Conservation (phyloP, 805 yeast genomes). For the Schizosaccharomyces pombe region DNA sequence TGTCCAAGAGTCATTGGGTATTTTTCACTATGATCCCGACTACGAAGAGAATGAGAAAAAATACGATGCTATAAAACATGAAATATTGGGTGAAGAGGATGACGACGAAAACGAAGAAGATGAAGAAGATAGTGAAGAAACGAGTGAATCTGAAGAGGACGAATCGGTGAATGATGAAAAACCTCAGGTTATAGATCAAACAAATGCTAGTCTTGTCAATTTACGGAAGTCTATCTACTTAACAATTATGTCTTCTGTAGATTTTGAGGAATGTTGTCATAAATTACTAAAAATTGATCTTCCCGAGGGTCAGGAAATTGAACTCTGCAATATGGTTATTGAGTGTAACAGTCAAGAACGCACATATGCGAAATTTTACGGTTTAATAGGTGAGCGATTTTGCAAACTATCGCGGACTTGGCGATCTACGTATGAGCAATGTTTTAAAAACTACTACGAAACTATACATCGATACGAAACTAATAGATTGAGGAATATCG, state of each 20-base stretch:
- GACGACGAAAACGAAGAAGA: constrained; percentile 6
- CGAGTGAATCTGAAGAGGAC: constrained; percentile 10
- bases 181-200: constrained; percentile 27
- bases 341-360: constrained; percentile 70
- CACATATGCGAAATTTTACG: constrained; percentile 67
- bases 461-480: constrained; percentile 46
- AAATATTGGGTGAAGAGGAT: constrained; percentile 23
- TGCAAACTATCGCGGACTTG: constrained; percentile 30
- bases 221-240: constrained; percentile 59
- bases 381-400: constrained; percentile 47
- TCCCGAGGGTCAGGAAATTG: constrained; percentile 22
- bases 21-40: constrained; percentile 27
- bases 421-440: constrained; percentile 28
- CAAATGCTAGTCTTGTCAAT: constrained; percentile 37
- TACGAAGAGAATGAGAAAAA: constrained; percentile 27
- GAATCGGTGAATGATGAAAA: constrained; percentile 11
- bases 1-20: constrained; percentile 25
- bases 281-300: constrained; percentile 34
- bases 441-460: constrained; percentile 34
- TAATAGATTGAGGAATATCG: constrained; percentile 50
- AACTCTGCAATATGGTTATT: constrained; percentile 47
- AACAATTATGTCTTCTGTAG: constrained; percentile 70
- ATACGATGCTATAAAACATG: constrained; percentile 22
- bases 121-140: constrained; percentile 9
- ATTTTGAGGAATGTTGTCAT: constrained; percentile 82